Conservation (phyloP, 495 filamentous ascomycete genomes). For the Penicillium lividum region DNA sequence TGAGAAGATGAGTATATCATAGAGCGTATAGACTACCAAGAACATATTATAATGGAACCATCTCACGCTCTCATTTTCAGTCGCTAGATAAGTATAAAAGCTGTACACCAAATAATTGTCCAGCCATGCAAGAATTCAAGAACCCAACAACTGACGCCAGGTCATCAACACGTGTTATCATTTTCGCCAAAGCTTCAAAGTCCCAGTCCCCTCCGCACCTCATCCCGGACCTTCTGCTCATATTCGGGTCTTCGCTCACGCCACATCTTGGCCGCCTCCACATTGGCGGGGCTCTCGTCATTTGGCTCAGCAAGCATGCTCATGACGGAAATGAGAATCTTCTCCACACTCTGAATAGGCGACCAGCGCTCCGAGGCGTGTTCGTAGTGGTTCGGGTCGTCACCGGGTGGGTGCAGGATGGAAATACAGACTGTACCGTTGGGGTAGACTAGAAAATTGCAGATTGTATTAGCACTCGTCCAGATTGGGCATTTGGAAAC, state of each 20-base stretch:
- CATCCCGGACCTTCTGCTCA: constrained; percentile 81
- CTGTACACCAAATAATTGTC: constrained; percentile 16
- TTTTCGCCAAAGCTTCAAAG: constrained; percentile 26
- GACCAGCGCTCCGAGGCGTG: constrained; percentile 94
- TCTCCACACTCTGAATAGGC: constrained; percentile 96
- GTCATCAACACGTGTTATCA: constrained; percentile 20
- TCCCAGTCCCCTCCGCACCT: constrained; percentile 68
- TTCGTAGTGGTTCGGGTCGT: constrained; percentile 99
- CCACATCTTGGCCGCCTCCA: constrained; percentile 99
- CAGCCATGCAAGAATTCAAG: constrained; percentile 25
- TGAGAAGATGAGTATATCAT: not conserved
- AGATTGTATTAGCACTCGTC: not conserved
- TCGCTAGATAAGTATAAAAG: constrained; percentile 12
- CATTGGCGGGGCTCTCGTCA: constrained; percentile 96
- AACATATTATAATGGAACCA: not conserved
- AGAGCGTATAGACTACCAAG: not conserved
- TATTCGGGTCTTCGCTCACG: constrained; percentile 81
- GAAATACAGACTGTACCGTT: constrained; percentile 94
- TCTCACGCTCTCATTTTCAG: not conserved
- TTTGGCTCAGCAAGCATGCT: constrained; percentile 99
- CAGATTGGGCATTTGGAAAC: not conserved
- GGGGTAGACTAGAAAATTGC: constrained; percentile 68
- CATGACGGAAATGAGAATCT: constrained; percentile 97
- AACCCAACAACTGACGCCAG: constrained; percentile 21
- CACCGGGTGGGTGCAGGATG: constrained; percentile 96